Evolutionary conservation across 306 rosid species (phyloP).

Genomic region (Vigna mungo): DNA sequence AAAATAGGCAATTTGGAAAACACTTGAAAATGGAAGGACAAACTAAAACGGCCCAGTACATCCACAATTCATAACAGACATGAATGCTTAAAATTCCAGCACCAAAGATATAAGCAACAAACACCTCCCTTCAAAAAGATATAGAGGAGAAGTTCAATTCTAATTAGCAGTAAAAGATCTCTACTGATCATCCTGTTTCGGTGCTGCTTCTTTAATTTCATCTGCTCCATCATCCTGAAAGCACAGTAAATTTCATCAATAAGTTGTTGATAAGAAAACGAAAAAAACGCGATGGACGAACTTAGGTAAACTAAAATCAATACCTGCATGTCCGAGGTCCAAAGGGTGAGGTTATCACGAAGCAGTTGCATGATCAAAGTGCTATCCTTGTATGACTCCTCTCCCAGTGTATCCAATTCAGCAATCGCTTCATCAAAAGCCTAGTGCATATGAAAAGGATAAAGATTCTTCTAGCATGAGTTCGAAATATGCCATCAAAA

Average conservation of each 20-base stretch:
- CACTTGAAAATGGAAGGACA: slow-evolving; percentile 69
- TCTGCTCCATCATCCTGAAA: slow-evolving; percentile 94
- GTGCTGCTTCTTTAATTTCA: slow-evolving; percentile 92
- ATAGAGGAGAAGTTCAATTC: slow-evolving; percentile 74
- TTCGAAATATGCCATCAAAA: neutral
- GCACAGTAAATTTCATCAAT: neutral
- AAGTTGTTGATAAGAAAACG: neutral
- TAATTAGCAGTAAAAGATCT: slow-evolving; percentile 50
- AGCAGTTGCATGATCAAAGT: slow-evolving; percentile 99
- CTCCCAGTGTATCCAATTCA: slow-evolving; percentile 96
- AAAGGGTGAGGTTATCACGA: slow-evolving; percentile 97
- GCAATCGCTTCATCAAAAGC: slow-evolving; percentile 99
- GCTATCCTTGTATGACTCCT: slow-evolving; percentile 98
- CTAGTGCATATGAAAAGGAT: slow-evolving; percentile 46
- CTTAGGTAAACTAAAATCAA: neutral
- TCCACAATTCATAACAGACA: slow-evolving; percentile 67
- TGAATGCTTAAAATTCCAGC: slow-evolving; percentile 69
- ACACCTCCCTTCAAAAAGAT: slow-evolving; percentile 79
- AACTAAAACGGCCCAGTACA: slow-evolving; percentile 61
- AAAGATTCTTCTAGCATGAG: slow-evolving; percentile 4
- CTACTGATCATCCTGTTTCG: slow-evolving; percentile 74
- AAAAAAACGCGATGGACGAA: neutral
- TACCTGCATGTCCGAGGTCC: slow-evolving; percentile 99
- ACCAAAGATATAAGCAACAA: slow-evolving; percentile 58
- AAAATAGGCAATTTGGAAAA: slow-evolving; percentile 64